Evolutionary conservation across 2,329 filamentous ascomycete species (phyloP).

Genomic region (Neonectria hederae): DNA sequence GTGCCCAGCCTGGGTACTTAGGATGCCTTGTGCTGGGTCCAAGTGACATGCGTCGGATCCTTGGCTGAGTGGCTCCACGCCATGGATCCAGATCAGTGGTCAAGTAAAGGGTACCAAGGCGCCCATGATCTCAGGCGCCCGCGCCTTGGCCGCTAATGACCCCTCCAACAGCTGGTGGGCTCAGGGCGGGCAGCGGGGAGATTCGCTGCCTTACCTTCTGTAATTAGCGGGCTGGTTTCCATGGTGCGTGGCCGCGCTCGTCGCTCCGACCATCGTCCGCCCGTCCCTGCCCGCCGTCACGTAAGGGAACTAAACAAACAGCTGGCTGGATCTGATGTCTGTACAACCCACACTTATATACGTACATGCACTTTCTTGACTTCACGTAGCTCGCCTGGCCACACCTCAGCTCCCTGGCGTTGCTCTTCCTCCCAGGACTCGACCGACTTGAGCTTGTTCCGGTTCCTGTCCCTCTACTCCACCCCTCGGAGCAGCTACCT

Average conservation of each 20-base stretch:
- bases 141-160: too few species aligned
- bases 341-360: not conserved
- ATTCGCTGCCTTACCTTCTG: not conserved
- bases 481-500: not conserved
- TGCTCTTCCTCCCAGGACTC: not conserved
- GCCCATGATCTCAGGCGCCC: not conserved
- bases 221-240: slow-evolving; percentile 14
- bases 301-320: slow-evolving; percentile 7
- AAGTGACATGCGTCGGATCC: not conserved
- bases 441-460: not conserved
- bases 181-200: not conserved
- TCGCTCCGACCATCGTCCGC: slow-evolving; percentile 3
- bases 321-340: slow-evolving; percentile 3
- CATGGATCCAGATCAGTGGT: too few species aligned
- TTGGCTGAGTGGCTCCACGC: not conserved
- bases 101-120: not conserved
- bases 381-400: not conserved
- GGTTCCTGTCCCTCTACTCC: not conserved
- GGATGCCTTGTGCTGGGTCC: not conserved
- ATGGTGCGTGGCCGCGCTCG: slow-evolving; percentile 17
- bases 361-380: not conserved
- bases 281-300: slow-evolving; percentile 4
- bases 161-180: not conserved
- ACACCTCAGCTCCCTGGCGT: not conserved
- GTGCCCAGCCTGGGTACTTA: too few species aligned